Conservation (phyloP, 2,329 filamentous ascomycete species). For the Cercospora sp. region DNA sequence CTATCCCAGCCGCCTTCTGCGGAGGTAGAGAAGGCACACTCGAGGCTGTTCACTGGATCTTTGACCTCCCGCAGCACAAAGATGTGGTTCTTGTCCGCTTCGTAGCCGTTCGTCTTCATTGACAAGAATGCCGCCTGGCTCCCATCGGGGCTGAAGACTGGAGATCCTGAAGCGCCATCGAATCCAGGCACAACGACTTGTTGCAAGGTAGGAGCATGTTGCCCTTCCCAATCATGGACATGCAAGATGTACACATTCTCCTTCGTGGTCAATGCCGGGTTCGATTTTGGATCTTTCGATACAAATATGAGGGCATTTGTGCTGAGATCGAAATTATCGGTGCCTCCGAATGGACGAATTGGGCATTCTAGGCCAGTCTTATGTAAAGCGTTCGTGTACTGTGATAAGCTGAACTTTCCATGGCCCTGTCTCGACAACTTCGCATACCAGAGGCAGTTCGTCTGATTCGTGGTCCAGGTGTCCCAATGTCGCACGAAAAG, state of each 20-base stretch:
- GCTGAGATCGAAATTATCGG: slow-evolving; percentile 76
- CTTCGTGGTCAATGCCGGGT: slow-evolving; percentile 74
- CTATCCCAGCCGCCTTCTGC: slow-evolving; percentile 50
- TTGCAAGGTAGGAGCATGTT: slow-evolving; percentile 52
- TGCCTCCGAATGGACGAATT: slow-evolving; percentile 74
- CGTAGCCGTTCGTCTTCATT: slow-evolving; percentile 76
- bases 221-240: slow-evolving; percentile 60
- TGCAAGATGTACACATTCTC: slow-evolving; percentile 76
- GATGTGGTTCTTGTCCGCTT: slow-evolving; percentile 73
- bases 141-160: slow-evolving; percentile 73
- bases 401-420: slow-evolving; percentile 43
- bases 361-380: slow-evolving; percentile 63
- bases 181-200: slow-evolving; percentile 59
- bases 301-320: slow-evolving; percentile 68
- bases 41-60: neutral
- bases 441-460: slow-evolving; percentile 72
- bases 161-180: slow-evolving; percentile 64
- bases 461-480: slow-evolving; percentile 63
- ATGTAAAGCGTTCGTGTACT: slow-evolving; percentile 64
- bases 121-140: slow-evolving; percentile 71
- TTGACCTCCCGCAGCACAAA: slow-evolving; percentile 63
- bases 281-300: slow-evolving; percentile 69
- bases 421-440: slow-evolving; percentile 49
- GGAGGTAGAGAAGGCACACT: slow-evolving; percentile 14
- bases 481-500: slow-evolving; percentile 59